Evolutionary conservation across 768 basidiomycete species (phyloP), one percentile per base, ranked within the genome.

Genomic region (Arthromyces matolae): DNA sequence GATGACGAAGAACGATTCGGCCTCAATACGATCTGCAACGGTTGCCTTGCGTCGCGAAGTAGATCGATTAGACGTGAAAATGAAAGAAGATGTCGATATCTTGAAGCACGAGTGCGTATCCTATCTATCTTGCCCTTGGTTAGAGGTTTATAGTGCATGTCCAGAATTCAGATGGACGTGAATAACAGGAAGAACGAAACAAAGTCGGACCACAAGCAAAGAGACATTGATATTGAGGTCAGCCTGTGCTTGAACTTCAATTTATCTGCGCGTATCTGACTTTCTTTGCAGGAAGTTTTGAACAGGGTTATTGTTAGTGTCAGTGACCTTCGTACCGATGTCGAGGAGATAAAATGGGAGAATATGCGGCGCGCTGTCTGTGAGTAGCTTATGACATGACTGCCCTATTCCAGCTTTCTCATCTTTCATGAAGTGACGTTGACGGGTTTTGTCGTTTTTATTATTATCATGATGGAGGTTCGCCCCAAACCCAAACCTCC

Each of bases 91-190:
- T 53, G 69, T 98, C 19, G 82, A 79, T 13, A 86, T 79, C 36
- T 73, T 99, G 56, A 93, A 89, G 66, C 94, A 97, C 60, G 94
- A 98, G 93, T 95, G 56, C 46, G 86, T 80, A 37, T 34, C 16
- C 24, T n/a, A 33, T 44, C 35, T 31, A 32, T 23, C 46, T 42
- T 35, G 38, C 34, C 55, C 36, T 49, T 42, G 31, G 13, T 23
- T 12, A 18, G 33, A 27, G 12, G 24, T 31, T 35, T 4, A 49
- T 33, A 12, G 25, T 16, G 19, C 42, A 35, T 40, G n/a, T 27
- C 12, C 34, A 96, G 93, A 60, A 90, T 94, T 42, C 93, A 97
- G 66, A 93, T 98, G 84, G 96, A 99, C 47, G 75, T 97, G 50
- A 92, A 95, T 59, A 93, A 84, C 52, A 78, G 95, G 48, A 97